phyloP scores from a whole-genome alignment of 441 rosid species.

The Omphalea diandra region DNA sequence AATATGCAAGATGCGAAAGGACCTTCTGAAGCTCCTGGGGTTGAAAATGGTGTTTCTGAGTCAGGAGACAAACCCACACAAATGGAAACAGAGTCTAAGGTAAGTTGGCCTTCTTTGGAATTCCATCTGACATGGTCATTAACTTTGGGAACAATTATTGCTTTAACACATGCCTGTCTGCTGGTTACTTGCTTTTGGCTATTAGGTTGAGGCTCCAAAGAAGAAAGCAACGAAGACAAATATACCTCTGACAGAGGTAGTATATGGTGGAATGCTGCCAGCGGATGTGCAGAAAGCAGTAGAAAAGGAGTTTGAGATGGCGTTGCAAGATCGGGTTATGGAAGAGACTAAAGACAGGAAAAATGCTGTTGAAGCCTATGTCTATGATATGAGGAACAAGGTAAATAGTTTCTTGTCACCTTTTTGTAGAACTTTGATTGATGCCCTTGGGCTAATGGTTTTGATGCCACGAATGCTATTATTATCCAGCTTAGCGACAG shows the following conservation, averaged over 20 bases:
- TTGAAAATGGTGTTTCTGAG: conserved; percentile 74
- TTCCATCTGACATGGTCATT: background rate
- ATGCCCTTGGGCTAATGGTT: background rate
- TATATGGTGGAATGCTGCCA: conserved; percentile 64
- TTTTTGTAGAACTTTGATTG: background rate
- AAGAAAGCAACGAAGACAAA: conserved; percentile 89
- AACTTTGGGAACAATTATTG: background rate
- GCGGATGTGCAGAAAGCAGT: conserved; percentile 80
- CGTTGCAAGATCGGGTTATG: conserved; percentile 94
- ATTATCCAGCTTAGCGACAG: conserved; percentile 66
- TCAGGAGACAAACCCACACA: conserved; percentile 65
- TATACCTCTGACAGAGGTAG: conserved; percentile 71
- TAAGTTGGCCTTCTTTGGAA: conserved; percentile 16
- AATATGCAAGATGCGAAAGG: conserved; percentile 77
- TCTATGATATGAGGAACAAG: conserved; percentile 97
- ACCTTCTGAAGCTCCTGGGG: conserved; percentile 48
- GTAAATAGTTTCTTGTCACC: conserved; percentile 30
- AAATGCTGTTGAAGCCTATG: conserved; percentile 96
- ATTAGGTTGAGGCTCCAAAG: conserved; percentile 77
- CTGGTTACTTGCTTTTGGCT: background rate
- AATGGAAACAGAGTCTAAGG: conserved; percentile 93
- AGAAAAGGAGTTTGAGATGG: conserved; percentile 98
- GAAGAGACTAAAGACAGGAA: conserved; percentile 97
- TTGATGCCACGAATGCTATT: conserved; percentile 10
- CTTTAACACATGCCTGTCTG: background rate